These are phyloP conservation scores for Magnaporthiopsis incrustans DNA, from an alignment of 2,329 filamentous ascomycete genomes.

Conservation along the genomic window DNA sequence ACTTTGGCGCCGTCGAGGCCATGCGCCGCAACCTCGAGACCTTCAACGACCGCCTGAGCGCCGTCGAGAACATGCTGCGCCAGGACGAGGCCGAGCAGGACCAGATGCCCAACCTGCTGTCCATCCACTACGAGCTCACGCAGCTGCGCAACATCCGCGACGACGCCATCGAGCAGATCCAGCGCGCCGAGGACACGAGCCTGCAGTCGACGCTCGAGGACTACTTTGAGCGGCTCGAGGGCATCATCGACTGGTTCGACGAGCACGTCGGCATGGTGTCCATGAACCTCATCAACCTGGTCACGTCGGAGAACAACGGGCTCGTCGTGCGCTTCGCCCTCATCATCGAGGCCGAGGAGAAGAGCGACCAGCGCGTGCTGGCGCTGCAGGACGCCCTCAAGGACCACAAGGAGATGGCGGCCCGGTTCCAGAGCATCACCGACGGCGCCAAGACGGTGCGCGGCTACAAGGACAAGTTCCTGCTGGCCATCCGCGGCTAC, in stretches of 20 bases:
- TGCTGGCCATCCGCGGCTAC: slow-evolving; percentile 67
- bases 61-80: slow-evolving; percentile 69
- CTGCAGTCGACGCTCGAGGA: slow-evolving; percentile 79
- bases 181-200: slow-evolving; percentile 62
- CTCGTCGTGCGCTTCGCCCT: slow-evolving; percentile 87
- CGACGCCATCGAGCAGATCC: slow-evolving; percentile 94
- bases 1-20: slow-evolving; percentile 87
- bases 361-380: slow-evolving; percentile 84
- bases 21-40: slow-evolving; percentile 88
- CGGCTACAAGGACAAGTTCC: slow-evolving; percentile 94
- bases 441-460: slow-evolving; percentile 85
- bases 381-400: slow-evolving; percentile 91
- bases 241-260: slow-evolving; percentile 89
- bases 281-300: slow-evolving; percentile 79
- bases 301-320: slow-evolving; percentile 79
- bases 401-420: slow-evolving; percentile 91
- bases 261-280: slow-evolving; percentile 86
- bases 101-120: slow-evolving; percentile 85
- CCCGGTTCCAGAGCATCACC: slow-evolving; percentile 89
- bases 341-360: slow-evolving; percentile 92
- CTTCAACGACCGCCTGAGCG: slow-evolving; percentile 69
- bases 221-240: slow-evolving; percentile 80
- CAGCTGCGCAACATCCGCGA: slow-evolving; percentile 89
- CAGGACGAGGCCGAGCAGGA: slow-evolving; percentile 81
- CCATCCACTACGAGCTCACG: slow-evolving; percentile 86